phyloP scores from a whole-genome alignment of 1,284 basidiomycete genomes.

The Xerocomus minutiporus region DNA sequence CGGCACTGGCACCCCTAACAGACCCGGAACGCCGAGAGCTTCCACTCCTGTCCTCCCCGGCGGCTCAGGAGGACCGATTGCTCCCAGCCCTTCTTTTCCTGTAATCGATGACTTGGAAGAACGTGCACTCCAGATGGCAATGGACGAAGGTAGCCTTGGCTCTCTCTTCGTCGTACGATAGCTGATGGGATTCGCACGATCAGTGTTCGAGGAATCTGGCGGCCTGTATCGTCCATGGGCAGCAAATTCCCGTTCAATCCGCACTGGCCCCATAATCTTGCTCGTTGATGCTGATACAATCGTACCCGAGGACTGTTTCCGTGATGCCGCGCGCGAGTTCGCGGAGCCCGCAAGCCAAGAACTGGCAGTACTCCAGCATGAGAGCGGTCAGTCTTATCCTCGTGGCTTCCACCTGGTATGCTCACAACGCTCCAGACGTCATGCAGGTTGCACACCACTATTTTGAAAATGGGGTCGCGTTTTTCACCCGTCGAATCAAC shows the following conservation, averaged over 20 bases:
- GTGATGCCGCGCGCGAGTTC: constrained; percentile 80
- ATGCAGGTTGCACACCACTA: constrained; percentile 85
- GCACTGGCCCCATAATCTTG: constrained; percentile 62
- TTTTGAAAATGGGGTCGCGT: constrained; percentile 82
- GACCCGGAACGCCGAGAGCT: constrained; percentile 22
- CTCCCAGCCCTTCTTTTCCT: constrained; percentile 11
- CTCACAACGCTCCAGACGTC: constrained; percentile 46
- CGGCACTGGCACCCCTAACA: constrained; percentile 22
- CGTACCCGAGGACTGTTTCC: constrained; percentile 80
- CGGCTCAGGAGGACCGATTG: constrained; percentile 8
- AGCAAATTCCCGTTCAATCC: constrained; percentile 51
- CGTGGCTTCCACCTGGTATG: not conserved
- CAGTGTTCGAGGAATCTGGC: constrained; percentile 51
- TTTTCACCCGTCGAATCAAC: constrained; percentile 80
- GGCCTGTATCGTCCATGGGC: constrained; percentile 61
- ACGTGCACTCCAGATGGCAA: constrained; percentile 57
- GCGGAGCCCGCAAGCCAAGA: constrained; percentile 56
- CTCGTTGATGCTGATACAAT: constrained; percentile 82
- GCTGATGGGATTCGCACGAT: constrained; percentile 5
- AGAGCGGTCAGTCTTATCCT: constrained; percentile 48
- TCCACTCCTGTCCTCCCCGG: constrained; percentile 13
- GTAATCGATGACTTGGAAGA: constrained; percentile 62
- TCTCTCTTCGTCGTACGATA: not conserved
- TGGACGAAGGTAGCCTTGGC: constrained; percentile 51
- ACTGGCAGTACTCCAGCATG: constrained; percentile 80